These are phyloP conservation scores for Pseudocercospora cruenta DNA, from an alignment of 2,329 filamentous ascomycete genomes.

Conservation along the genomic window DNA sequence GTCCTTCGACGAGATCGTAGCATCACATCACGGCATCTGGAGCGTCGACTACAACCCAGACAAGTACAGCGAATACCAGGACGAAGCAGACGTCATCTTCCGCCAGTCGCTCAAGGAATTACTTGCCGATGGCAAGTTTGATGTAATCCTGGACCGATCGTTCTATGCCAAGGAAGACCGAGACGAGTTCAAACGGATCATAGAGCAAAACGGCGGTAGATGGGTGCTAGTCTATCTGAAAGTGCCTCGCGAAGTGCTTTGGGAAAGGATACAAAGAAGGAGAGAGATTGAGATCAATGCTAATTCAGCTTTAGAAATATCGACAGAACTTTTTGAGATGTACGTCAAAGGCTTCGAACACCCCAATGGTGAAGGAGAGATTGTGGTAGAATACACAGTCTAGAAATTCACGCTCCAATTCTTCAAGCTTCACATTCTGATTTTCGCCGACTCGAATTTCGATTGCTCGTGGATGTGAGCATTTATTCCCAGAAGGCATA, in stretches of 20 bases:
- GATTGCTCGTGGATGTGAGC: not conserved
- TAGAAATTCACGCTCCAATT: not conserved
- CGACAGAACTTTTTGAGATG: conserved; percentile 6
- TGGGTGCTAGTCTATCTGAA: conserved; percentile 15
- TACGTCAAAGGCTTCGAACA: conserved; percentile 18
- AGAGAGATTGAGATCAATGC: conserved; percentile 9
- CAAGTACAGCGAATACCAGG: conserved; percentile 7
- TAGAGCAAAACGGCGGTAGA: conserved; percentile 2
- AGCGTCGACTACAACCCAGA: conserved; percentile 12
- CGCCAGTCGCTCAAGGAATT: not conserved
- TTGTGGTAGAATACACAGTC: conserved; percentile 12
- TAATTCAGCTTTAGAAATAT: conserved; percentile 19
- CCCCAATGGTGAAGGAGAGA: conserved; percentile 10
- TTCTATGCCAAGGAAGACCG: conserved; percentile 18
- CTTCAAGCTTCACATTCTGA: not conserved
- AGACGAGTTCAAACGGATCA: conserved; percentile 14
- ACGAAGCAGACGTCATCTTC: conserved; percentile 9
- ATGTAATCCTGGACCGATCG: conserved; percentile 16
- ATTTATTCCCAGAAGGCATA: conserved; percentile 26
- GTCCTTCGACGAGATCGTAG: conserved; percentile 17
- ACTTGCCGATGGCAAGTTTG: not conserved
- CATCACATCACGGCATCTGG: conserved; percentile 12
- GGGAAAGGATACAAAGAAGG: conserved; percentile 3
- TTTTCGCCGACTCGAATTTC: not conserved
- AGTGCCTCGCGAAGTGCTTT: conserved; percentile 10